Evolutionary conservation across 2,329 filamentous ascomycete species (phyloP), one percentile per base, ranked within the genome.

Genomic region (Paraphoma chrysanthemicola): DNA sequence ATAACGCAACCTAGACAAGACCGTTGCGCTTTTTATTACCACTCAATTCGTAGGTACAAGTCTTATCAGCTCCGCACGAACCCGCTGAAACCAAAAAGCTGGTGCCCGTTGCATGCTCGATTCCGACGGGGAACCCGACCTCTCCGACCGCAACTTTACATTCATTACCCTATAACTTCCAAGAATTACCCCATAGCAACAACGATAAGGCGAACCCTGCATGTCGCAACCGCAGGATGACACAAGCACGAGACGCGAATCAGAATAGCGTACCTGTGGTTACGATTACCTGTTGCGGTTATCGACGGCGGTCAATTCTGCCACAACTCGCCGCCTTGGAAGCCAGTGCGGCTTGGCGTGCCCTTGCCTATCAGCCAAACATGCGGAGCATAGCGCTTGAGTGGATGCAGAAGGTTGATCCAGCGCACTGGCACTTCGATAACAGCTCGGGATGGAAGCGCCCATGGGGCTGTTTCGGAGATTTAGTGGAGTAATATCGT

Each of bases 121-220:
- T 55, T 54, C 57, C 56, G 60, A 55, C 56, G 58, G 62, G 53
- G 51, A 60, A 46, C 41, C 50, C 51, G 51, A 53, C 62, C 46
- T 56, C 45, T 54, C 53, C 53, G 43, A 52, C 56, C 36, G 57
- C 56, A 56, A 56, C 53, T 51, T 59, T 51, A 57, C 68, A 67
- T 69, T 59, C 53, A 71, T 75, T 75, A 75, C 72, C 72, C 71
- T 72, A 73, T 74, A 73, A 64, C 54, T 60, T 60, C 53, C 48
- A 50, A 14, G 36, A 60, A 71, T 74, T 73, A 73, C 70, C 71
- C 71, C 67, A 73, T 73, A 72, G 56, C 57, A 67, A 64, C 59
- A 64, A 36, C 66, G 66, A 71, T 72, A 71, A 68, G 66, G 60
- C 44, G 53, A 60, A 59, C 53, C 62, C 57, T 52, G 48, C 53